A percentile compares a stretch with the other conserved stretches of the same genome.
Conservation (phyloP, 139 green algal genomes). For the Chlamydomonas eustigma region DNA sequence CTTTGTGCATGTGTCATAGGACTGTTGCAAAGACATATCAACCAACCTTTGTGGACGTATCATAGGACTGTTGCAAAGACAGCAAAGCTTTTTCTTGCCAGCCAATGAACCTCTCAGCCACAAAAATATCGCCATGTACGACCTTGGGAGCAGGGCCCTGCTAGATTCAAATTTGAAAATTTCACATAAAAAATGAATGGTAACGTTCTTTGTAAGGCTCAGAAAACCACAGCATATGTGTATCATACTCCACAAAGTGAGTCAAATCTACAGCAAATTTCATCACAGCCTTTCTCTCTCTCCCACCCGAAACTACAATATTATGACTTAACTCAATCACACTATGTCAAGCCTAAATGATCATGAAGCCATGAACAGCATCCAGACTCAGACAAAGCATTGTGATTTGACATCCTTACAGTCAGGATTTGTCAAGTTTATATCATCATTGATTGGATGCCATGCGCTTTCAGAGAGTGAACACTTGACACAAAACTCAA, state of each 20-base stretch:
- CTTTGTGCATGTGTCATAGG: constrained; percentile 21
- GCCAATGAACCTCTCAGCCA: constrained; percentile 72
- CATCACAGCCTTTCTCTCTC: neutral
- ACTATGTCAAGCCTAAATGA: neutral
- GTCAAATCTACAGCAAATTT: neutral
- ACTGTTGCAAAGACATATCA: neutral
- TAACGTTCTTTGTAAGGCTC: neutral
- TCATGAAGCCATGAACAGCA: no score
- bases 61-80: constrained; percentile 31
- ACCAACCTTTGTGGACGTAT: constrained; percentile 16
- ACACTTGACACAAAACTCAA: no score
- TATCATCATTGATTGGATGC: neutral
- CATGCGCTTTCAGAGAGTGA: no score
- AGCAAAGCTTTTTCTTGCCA: constrained; percentile 70
- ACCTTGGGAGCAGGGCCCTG: constrained; percentile 41
- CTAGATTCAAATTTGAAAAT: no score
- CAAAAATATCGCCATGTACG: constrained; percentile 51
- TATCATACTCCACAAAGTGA: neutral
- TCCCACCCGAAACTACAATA: no score
- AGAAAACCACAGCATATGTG: constrained; percentile 2
- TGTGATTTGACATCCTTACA: constrained; percentile 2
- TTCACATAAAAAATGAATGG: neutral
- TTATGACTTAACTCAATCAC: neutral
- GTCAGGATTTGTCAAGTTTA: neutral
- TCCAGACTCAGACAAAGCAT: neutral